Base-by-base conservation (phyloP, 176 grass and related monocot species). In the Poa annua region DNA sequence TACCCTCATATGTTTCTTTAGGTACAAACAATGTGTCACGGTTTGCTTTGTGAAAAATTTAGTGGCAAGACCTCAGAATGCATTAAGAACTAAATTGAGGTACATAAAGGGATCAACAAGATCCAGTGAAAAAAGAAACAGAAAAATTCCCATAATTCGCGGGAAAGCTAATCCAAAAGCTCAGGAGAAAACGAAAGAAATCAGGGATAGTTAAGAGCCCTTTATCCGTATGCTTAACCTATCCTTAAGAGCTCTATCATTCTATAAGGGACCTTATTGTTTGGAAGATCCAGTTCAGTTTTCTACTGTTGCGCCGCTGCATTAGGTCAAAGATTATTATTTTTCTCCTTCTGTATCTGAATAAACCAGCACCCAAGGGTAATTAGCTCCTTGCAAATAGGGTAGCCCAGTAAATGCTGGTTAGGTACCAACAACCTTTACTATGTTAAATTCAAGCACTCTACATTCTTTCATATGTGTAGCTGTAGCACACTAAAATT, bases 241-340 rank as follows among this genome's bases (percentile, higher is more conserved):
- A 38, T 66, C 33, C 32, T 66, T 66, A 36, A 9, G 63, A 36
- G 32, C 17, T 34, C 63, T 19, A 19, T 32, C 63, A 66, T 66
- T 66, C 63, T 66, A 66, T 32, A 66, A 36, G 63, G 19, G 63
- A 36, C 32, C 63, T 19, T 60, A 60, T 60, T 38, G 33, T 66
- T 66, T 38, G 33, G 64, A 66, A 66, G 64, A 66, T 66, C 33
- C 64, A 68, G 17, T 66, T 66, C 33, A 66, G 64, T 38, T 66
- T 20, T 66, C 16, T 38, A 66, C 19, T 66, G 64, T 20, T 38
- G 33, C 33, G 4, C 8, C 29, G 16, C 64, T 63, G 60, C 60
- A 63, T 38, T 67, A 38, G 67, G 0, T 71, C 67, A 15, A 71
- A 45, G 67, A 3, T 71, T 71, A 69, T 13, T 13, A 42, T 36